Percentiles rank a stretch among this genome's conserved stretches.
Conservation (phyloP, 331 rosid species). For the Acacia pycnantha region DNA sequence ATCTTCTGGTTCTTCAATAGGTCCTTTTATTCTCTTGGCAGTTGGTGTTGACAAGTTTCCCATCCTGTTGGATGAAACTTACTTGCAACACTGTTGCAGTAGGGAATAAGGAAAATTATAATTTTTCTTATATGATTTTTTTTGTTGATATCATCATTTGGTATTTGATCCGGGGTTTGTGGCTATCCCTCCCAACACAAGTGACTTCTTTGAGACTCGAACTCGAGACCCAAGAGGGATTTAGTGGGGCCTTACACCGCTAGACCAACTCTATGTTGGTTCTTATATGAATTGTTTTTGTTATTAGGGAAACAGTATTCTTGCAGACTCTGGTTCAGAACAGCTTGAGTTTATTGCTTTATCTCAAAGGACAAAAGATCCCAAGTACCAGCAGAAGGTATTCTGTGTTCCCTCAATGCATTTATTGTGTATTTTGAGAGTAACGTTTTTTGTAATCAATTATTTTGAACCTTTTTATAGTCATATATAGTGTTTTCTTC, state of each 20-base stretch:
- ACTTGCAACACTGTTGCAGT: neutral
- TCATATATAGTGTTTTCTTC: neutral
- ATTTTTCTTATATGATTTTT: neutral
- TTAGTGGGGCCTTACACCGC: too few species aligned
- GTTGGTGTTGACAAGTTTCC: neutral
- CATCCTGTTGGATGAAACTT: neutral
- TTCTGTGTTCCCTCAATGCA: constrained; percentile 29
- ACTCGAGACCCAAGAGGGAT: too few species aligned
- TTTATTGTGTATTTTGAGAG: constrained; percentile 10
- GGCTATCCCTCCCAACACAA: too few species aligned
- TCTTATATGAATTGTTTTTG: constrained; percentile 25
- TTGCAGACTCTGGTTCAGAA: constrained; percentile 97
- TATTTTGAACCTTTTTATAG: constrained; percentile 8
- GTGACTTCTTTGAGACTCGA: too few species aligned
- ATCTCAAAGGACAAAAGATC: constrained; percentile 91
- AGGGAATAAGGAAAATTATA: constrained; percentile 19
- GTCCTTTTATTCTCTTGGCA: neutral
- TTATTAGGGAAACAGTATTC: constrained; percentile 83
- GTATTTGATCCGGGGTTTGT: too few species aligned
- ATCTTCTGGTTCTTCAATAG: constrained; percentile 1
- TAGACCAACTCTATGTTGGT: too few species aligned
- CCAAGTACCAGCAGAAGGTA: constrained; percentile 82
- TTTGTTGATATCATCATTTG: too few species aligned
- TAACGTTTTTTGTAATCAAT: neutral
- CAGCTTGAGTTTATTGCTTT: constrained; percentile 97